These are phyloP conservation scores for Nitzschia palea DNA, from an alignment of 108 stramenopile genomes.

Conservation along the genomic window DNA sequence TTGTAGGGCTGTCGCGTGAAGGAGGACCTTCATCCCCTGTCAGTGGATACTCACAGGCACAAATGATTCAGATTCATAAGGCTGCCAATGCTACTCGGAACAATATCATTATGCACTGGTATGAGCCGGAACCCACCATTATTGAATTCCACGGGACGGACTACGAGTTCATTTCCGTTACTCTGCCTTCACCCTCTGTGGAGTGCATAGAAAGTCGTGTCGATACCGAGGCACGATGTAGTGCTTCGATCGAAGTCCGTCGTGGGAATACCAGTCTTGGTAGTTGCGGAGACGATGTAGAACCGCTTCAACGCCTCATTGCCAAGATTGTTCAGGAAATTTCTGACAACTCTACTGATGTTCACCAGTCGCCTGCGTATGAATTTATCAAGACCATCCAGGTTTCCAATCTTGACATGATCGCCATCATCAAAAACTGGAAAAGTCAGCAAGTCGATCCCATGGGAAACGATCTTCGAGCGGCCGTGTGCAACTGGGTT, in stretches of 20 bases:
- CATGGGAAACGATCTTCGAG: conserved; percentile 22
- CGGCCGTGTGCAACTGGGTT: conserved; percentile 41
- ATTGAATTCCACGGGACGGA: conserved; percentile 14
- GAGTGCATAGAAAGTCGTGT: conserved; percentile 10
- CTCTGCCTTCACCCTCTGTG: conserved; percentile 17
- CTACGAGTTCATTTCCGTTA: conserved; percentile 27
- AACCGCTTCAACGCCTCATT: conserved; percentile 20
- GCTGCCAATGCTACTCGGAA: conserved; percentile 42
- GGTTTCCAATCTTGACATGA: conserved; percentile 12
- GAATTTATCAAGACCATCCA: conserved; percentile 18
- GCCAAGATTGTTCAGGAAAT: background rate
- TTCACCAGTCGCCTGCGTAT: conserved; percentile 18
- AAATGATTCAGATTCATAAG: conserved; percentile 40
- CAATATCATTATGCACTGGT: conserved; percentile 37
- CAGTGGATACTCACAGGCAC: conserved; percentile 27
- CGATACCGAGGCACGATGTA: conserved; percentile 14
- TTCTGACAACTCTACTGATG: background rate
- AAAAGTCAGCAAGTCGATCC: background rate
- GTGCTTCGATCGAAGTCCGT: background rate
- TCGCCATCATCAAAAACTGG: conserved; percentile 8
- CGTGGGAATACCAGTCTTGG: conserved; percentile 4
- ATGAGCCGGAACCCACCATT: conserved; percentile 13
- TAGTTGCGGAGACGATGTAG: conserved; percentile 28
- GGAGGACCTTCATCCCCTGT: conserved; percentile 14
- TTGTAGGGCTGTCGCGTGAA: conserved; percentile 19